These are phyloP conservation scores for Alternaria gansuensis DNA, from an alignment of 2,329 filamentous ascomycete genomes.

Conservation along the genomic window DNA sequence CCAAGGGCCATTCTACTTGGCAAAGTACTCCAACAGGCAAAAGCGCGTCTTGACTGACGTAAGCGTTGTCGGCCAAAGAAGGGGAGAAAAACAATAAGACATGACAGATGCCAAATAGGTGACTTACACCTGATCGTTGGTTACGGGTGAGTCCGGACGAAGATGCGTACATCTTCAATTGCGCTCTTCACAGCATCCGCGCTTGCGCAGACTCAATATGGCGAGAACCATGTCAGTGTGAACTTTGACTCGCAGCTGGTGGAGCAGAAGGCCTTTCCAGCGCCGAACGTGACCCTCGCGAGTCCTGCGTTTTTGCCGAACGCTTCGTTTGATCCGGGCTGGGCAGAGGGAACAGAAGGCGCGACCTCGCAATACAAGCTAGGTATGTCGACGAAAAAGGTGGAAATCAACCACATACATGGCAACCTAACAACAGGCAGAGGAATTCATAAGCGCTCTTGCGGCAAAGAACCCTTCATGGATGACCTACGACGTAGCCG, in stretches of 20 bases:
- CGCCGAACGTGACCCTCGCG: slow-evolving; percentile 41
- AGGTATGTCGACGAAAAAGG: slow-evolving; percentile 16
- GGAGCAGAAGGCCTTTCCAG: slow-evolving; percentile 48
- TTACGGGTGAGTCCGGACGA: background rate
- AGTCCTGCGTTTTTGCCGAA: slow-evolving; percentile 46
- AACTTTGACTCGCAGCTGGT: slow-evolving; percentile 43
- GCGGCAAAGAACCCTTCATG: slow-evolving; percentile 46
- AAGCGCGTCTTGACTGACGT: slow-evolving; percentile 35
- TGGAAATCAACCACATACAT: background rate
- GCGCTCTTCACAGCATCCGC: slow-evolving; percentile 26
- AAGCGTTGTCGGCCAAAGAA: slow-evolving; percentile 21
- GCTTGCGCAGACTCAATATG: slow-evolving; percentile 41
- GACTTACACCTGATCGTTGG: background rate
- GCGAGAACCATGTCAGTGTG: slow-evolving; percentile 43
- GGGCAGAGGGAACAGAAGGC: slow-evolving; percentile 43
- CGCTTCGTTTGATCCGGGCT: slow-evolving; percentile 40
- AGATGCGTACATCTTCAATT: slow-evolving; percentile 1
- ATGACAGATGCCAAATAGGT: background rate
- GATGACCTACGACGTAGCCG: slow-evolving; percentile 40
- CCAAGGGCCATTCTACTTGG: slow-evolving; percentile 30
- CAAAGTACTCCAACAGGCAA: slow-evolving; percentile 27
- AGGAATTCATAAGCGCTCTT: slow-evolving; percentile 39
- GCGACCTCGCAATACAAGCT: slow-evolving; percentile 42
- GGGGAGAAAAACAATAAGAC: slow-evolving; percentile 13
- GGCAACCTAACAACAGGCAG: slow-evolving; percentile 7